These are phyloP conservation scores for Meyerozyma smithsonii DNA, from an alignment of 1,139 yeast genomes.

Conservation along the genomic window DNA sequence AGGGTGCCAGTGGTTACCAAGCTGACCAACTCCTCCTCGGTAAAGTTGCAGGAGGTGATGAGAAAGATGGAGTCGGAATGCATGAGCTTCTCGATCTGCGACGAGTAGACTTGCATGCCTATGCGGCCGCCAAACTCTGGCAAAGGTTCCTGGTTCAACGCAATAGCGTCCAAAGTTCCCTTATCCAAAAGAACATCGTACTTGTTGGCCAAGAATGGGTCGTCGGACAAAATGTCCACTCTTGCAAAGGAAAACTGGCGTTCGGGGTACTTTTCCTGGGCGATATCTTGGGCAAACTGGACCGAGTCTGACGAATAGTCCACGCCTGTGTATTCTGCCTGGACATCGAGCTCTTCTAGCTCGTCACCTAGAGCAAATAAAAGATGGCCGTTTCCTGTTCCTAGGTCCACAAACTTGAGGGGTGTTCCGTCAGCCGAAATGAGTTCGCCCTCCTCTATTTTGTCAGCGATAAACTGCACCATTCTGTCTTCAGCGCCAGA, in stretches of 20 bases:
- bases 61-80: conserved; percentile 55
- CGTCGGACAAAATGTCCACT: conserved; percentile 41
- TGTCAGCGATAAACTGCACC: conserved; percentile 53
- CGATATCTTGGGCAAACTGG: conserved; percentile 61
- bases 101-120: conserved; percentile 63
- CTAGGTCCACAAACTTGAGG: conserved; percentile 65
- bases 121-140: conserved; percentile 35
- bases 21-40: conserved; percentile 63
- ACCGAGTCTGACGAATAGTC: conserved; percentile 84
- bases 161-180: conserved; percentile 96
- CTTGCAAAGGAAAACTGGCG: conserved; percentile 35
- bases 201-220: conserved; percentile 10
- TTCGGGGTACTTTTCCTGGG: conserved; percentile 30
- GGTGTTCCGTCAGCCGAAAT: conserved; percentile 24
- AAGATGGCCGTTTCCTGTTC: conserved; percentile 95
- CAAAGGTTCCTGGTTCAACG: conserved; percentile 60
- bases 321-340: conserved; percentile 53
- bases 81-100: conserved; percentile 54
- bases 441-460: conserved; percentile 22
- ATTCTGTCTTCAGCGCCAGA: conserved; percentile 84
- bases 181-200: conserved; percentile 83
- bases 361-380: conserved; percentile 65
- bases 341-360: conserved; percentile 31
- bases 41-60: conserved; percentile 94
- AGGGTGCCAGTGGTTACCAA: conserved; percentile 43